Evolutionary conservation across 108 stramenopile genomes (phyloP), one percentile per base, ranked within the genome.

Genomic region (Cyclotella kingstonii): DNA sequence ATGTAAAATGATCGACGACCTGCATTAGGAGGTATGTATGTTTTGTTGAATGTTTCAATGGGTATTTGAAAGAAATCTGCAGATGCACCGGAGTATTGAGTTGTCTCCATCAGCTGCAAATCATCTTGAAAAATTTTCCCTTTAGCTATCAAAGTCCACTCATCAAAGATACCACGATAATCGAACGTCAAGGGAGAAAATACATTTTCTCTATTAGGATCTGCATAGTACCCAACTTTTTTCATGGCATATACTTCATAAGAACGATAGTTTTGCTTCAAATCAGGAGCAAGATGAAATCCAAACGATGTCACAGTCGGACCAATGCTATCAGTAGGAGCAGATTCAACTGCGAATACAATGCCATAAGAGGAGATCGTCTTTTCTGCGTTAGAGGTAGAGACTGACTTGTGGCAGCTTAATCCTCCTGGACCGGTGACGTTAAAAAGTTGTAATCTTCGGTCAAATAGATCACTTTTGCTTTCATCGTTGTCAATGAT

Each of bases 231-330:
- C 5, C 59, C 68, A 3, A 44, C 52, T 15, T 46, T 1, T 27
- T 54, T 61, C 14, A 70, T 42, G 8, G 52, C 53, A 31, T 70
- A 70, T n/a, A 70, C 60, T 46, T 70, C 51, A 33, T 61, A 70
- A 18, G 31, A 60, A 42, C 9, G 48, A 15, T 27, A 17, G 5
- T 15, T 2, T 9, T n/a, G 41, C 34, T 38, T 49, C 28, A 23
- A 19, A 1, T 45, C 25, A 31, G 43, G 39, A 29, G 53, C 52
- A 10, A 60, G 43, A 34, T 60, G 22, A 35, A 70, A 70, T 18
- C 60, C 68, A n/a, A 70, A 45, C 5, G 68, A 70, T 21, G 58
- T 55, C 30, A 70, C 60, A 17, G 27, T 12, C 9, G 18, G 27
- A 6, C 58, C 58, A 18, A 45, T 31, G 29, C 44, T 33, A 21